Evolutionary conservation across 176 grass and related monocot genomes (phyloP).

Genomic region (Oryza glumipatula): DNA sequence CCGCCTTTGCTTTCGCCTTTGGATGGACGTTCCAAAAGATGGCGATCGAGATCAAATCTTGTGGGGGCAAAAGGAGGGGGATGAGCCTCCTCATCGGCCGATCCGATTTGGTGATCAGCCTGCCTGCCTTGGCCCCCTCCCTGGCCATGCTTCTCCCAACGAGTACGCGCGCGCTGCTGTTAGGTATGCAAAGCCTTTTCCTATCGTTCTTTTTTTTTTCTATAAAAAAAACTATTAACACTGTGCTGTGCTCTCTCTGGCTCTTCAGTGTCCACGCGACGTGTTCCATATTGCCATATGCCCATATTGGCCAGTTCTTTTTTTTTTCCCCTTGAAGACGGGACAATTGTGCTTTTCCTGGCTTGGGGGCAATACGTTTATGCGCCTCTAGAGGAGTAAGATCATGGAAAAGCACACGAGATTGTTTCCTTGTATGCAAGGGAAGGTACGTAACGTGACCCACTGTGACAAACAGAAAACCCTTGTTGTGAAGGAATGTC

Average conservation of each 20-base stretch:
- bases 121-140: background rate
- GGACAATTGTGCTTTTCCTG: constrained; percentile 1
- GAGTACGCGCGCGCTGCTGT: background rate
- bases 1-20: constrained; percentile 13
- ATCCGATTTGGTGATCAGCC: constrained; percentile 16
- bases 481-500: background rate
- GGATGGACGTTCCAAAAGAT: constrained; percentile 31
- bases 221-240: background rate
- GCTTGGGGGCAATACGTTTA: background rate
- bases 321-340: background rate
- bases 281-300: background rate
- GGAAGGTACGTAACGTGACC: background rate
- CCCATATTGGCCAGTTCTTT: background rate
- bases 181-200: background rate
- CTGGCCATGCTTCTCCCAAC: background rate
- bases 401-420: background rate
- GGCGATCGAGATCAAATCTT: constrained; percentile 28
- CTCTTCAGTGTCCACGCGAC: background rate
- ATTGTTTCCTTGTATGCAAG: constrained; percentile 25
- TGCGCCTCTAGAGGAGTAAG: background rate
- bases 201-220: background rate
- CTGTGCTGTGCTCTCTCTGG: background rate
- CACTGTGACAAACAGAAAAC: background rate
- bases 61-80: background rate
- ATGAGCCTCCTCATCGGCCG: background rate